Evolutionary conservation across 2,329 filamentous ascomycete genomes (phyloP).

Genomic region (Alternaria postmessia): DNA sequence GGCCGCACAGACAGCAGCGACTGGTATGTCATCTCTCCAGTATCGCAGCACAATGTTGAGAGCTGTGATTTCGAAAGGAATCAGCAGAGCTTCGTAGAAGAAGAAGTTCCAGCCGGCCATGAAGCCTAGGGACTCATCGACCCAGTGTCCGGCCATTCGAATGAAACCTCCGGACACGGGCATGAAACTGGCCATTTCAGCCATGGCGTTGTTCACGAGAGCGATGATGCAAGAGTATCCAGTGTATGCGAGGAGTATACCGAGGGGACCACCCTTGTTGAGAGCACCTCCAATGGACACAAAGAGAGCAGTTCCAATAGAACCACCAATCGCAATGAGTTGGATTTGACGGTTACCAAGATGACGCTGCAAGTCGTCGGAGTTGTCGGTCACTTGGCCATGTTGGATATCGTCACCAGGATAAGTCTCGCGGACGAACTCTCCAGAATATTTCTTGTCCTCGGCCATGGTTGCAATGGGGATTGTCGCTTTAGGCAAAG

Average conservation of each 20-base stretch:
- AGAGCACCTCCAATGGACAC: slow-evolving; percentile 68
- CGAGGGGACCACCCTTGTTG: slow-evolving; percentile 59
- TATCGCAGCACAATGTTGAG: slow-evolving; percentile 50
- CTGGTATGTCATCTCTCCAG: slow-evolving; percentile 57
- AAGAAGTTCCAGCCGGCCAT: slow-evolving; percentile 63
- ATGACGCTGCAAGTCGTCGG: slow-evolving; percentile 50
- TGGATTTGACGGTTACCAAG: slow-evolving; percentile 53
- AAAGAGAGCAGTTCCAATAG: slow-evolving; percentile 61
- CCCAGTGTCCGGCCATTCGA: slow-evolving; percentile 70
- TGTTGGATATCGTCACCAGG: slow-evolving; percentile 38
- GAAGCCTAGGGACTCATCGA: slow-evolving; percentile 71
- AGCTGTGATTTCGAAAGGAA: slow-evolving; percentile 62
- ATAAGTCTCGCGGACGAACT: slow-evolving; percentile 38
- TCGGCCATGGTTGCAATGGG: slow-evolving; percentile 39
- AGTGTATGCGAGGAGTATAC: slow-evolving; percentile 66
- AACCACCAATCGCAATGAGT: slow-evolving; percentile 53
- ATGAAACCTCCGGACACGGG: slow-evolving; percentile 71
- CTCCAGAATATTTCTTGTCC: slow-evolving; percentile 44
- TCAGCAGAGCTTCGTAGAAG: slow-evolving; percentile 60
- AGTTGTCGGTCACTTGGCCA: slow-evolving; percentile 43
- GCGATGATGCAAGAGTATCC: slow-evolving; percentile 65
- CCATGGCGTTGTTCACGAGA: slow-evolving; percentile 70
- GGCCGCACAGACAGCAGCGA: slow-evolving; percentile 52
- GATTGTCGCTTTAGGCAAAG: slow-evolving; percentile 22
- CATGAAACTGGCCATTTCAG: slow-evolving; percentile 71